Evolutionary conservation across 164 flowering plant genomes (phyloP).

Genomic region (Vitis rupestris): DNA sequence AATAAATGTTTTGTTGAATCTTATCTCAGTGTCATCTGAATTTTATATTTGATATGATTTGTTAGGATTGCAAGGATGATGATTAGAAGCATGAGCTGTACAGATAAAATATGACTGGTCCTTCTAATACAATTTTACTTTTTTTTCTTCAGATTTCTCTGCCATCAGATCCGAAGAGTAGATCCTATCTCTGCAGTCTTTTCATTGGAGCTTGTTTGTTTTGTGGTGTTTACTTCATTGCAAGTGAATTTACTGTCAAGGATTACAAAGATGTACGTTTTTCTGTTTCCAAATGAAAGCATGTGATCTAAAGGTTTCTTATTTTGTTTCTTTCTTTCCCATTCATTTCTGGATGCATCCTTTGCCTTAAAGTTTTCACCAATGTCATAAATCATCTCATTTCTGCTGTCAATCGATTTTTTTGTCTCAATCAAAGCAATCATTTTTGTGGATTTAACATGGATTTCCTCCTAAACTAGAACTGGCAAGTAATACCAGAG

Average conservation of each 20-base stretch:
- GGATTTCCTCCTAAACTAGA: too few species aligned
- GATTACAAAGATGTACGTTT: conserved; percentile 36
- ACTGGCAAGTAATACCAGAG: too few species aligned
- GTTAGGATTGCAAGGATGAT: background rate
- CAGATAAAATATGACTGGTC: background rate
- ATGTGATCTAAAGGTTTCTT: too few species aligned
- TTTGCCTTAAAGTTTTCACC: too few species aligned
- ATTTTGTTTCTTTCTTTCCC: too few species aligned
- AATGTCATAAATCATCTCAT: too few species aligned
- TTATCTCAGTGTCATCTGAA: too few species aligned
- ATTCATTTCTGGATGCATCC: too few species aligned
- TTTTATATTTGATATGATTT: too few species aligned
- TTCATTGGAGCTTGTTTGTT: conserved; percentile 45
- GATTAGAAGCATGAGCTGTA: background rate
- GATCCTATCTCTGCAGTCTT: conserved; percentile 46
- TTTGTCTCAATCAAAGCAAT: background rate
- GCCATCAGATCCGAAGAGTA: conserved; percentile 43
- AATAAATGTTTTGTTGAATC: too few species aligned
- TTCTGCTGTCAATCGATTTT: background rate
- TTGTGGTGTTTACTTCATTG: conserved; percentile 42
- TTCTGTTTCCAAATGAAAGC: background rate
- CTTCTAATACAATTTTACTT: background rate
- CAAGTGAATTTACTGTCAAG: conserved; percentile 29
- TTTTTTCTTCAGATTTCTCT: conserved; percentile 39
- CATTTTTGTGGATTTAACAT: too few species aligned